Conservation (phyloP, 116 monocot species). For the Iris pallida region DNA sequence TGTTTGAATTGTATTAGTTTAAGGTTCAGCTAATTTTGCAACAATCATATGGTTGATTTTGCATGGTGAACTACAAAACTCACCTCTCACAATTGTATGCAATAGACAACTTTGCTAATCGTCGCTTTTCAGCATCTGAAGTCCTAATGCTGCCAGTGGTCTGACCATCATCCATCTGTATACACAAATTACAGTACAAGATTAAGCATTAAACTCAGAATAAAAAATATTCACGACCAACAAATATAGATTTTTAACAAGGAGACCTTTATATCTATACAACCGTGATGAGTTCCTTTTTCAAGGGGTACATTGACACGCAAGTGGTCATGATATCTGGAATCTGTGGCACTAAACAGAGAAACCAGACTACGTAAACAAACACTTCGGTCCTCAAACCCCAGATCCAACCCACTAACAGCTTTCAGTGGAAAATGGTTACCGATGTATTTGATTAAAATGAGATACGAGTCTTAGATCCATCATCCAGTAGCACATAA, state of each 20-base stretch:
- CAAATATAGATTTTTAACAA: background rate
- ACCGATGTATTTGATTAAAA: no score
- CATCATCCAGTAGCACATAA: no score
- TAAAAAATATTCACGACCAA: no score
- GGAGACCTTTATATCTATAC: background rate
- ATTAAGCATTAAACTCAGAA: background rate
- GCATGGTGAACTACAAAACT: background rate
- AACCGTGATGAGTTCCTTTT: background rate
- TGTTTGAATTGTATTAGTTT: background rate
- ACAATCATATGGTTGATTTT: background rate
- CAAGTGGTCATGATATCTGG: background rate
- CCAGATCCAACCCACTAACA: no score
- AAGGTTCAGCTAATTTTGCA: background rate
- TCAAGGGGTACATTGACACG: background rate
- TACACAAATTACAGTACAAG: background rate
- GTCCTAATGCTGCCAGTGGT: conserved; percentile 86
- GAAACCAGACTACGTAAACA: no score
- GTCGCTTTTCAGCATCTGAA: conserved; percentile 69
- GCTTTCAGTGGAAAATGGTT: no score
- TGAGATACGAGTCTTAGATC: no score
- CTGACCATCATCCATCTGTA: conserved; percentile 82
- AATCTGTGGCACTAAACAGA: background rate
- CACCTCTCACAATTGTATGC: conserved; percentile 92
- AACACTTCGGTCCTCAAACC: no score
- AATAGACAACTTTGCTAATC: conserved; percentile 72